A percentile compares a stretch with the other conserved stretches of the same genome.
phyloP scores from a whole-genome alignment of 108 stramenopile species.

The Pseudonitzschia multiseries region DNA sequence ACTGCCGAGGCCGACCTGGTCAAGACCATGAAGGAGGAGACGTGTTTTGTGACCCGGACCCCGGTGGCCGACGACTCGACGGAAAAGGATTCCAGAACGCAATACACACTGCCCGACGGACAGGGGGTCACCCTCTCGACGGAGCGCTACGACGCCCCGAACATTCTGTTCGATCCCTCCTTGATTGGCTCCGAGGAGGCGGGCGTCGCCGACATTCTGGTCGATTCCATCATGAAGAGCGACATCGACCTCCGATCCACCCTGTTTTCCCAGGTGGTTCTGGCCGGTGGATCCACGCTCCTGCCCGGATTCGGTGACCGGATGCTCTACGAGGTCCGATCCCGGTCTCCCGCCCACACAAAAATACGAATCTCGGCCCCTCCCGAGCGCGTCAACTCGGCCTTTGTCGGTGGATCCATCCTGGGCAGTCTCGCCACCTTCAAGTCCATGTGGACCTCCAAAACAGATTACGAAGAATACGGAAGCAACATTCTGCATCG shows the following conservation, averaged over 20 bases:
- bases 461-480: slow-evolving; percentile 93
- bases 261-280: slow-evolving; percentile 93
- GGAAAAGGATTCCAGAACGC: slow-evolving; percentile 59
- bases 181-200: slow-evolving; percentile 90
- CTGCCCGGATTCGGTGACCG: slow-evolving; percentile 94
- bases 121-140: slow-evolving; percentile 71
- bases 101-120: slow-evolving; percentile 93
- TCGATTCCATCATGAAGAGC: slow-evolving; percentile 85
- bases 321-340: slow-evolving; percentile 90
- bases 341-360: slow-evolving; percentile 75
- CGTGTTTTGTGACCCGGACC: slow-evolving; percentile 81
- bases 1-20: slow-evolving; percentile 92
- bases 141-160: slow-evolving; percentile 92
- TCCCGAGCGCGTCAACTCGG: slow-evolving; percentile 84
- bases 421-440: slow-evolving; percentile 97
- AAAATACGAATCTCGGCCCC: slow-evolving; percentile 92
- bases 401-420: slow-evolving; percentile 96
- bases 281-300: slow-evolving; percentile 94
- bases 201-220: slow-evolving; percentile 84
- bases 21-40: slow-evolving; percentile 91
- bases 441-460: slow-evolving; percentile 96
- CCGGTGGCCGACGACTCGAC: slow-evolving; percentile 40
- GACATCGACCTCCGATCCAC: slow-evolving; percentile 91
- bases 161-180: slow-evolving; percentile 92
- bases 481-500: slow-evolving; percentile 83